A percentile compares a stretch with the other conserved stretches of the same genome.
Evolutionary conservation across 371 early-diverging fungal genomes (phyloP).

Genomic region (Syncephalastrum sp.): DNA sequence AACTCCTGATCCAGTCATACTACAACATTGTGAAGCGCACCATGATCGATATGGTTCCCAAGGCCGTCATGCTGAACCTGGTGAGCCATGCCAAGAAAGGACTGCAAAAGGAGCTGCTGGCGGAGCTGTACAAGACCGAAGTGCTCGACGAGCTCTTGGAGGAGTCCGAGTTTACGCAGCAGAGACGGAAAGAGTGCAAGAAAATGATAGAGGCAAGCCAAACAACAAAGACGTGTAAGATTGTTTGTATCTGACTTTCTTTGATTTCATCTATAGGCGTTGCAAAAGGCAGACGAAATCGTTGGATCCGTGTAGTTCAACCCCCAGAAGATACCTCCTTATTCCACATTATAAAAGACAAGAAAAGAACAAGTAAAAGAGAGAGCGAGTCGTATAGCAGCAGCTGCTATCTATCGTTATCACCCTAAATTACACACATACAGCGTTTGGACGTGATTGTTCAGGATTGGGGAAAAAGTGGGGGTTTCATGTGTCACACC

Average conservation of each 20-base stretch:
- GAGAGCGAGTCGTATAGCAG: too few relatives aligned
- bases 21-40: slow-evolving; percentile 98
- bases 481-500: too few relatives aligned
- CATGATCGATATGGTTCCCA: slow-evolving; percentile 97
- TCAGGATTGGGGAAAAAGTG: too few relatives aligned
- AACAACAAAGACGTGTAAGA: neutral
- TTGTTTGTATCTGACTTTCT: neutral
- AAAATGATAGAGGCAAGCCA: slow-evolving; percentile 95
- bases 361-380: too few relatives aligned
- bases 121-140: slow-evolving; percentile 96
- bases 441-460: too few relatives aligned
- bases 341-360: too few relatives aligned
- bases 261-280: slow-evolving; percentile 38
- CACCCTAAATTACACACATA: too few relatives aligned
- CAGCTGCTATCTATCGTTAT: too few relatives aligned
- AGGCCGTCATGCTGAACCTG: slow-evolving; percentile 98
- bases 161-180: slow-evolving; percentile 91
- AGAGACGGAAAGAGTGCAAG: slow-evolving; percentile 93
- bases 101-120: slow-evolving; percentile 93
- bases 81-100: slow-evolving; percentile 90
- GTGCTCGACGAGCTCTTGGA: slow-evolving; percentile 89
- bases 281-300: slow-evolving; percentile 95
- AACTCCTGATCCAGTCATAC: slow-evolving; percentile 95
- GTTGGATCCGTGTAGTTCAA: slow-evolving; percentile 52
- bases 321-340: too few relatives aligned